Conservation (phyloP, 345 rosid species). For the Anastatica hierochuntica region DNA sequence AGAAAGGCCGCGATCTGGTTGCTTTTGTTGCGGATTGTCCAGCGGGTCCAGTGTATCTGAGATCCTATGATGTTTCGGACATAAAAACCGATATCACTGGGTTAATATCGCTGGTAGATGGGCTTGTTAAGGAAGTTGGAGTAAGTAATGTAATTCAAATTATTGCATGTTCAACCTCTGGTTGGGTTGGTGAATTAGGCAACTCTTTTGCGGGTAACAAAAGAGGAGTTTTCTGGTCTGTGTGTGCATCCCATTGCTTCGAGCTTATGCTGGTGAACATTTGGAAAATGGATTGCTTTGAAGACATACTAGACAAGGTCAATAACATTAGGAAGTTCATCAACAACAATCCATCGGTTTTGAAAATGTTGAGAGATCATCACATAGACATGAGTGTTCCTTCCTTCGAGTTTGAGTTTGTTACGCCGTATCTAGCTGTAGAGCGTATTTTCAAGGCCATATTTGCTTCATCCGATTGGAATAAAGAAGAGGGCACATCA, state of each 20-base stretch:
- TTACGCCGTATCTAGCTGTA: constrained; percentile 29
- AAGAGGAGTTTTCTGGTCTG: constrained; percentile 50
- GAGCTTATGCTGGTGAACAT: constrained; percentile 45
- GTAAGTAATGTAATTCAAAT: constrained; percentile 43
- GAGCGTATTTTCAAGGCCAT: constrained; percentile 36
- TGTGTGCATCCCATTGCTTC: constrained; percentile 47
- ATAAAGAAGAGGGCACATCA: constrained; percentile 22
- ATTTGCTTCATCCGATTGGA: constrained; percentile 38
- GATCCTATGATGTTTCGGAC: constrained; percentile 34
- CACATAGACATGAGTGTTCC: constrained; percentile 20
- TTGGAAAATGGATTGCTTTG: constrained; percentile 14
- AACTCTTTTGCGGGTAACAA: constrained; percentile 27
- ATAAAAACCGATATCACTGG: constrained; percentile 12
- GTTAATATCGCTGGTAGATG: constrained; percentile 33
- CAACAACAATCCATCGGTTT: constrained; percentile 23
- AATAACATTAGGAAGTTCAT: constrained; percentile 10
- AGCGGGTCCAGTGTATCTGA: constrained; percentile 42
- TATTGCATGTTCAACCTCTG: constrained; percentile 34
- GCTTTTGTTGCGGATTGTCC: constrained; percentile 46
- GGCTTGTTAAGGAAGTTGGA: constrained; percentile 40
- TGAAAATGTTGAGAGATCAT: constrained; percentile 33
- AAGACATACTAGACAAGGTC: constrained; percentile 19
- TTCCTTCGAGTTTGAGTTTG: constrained; percentile 25
- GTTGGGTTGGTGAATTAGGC: constrained; percentile 44
- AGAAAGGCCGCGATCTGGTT: constrained; percentile 38